These are phyloP conservation scores for Podila minutissima DNA, from an alignment of 192 early-diverging fungal species.

Conservation along the genomic window DNA sequence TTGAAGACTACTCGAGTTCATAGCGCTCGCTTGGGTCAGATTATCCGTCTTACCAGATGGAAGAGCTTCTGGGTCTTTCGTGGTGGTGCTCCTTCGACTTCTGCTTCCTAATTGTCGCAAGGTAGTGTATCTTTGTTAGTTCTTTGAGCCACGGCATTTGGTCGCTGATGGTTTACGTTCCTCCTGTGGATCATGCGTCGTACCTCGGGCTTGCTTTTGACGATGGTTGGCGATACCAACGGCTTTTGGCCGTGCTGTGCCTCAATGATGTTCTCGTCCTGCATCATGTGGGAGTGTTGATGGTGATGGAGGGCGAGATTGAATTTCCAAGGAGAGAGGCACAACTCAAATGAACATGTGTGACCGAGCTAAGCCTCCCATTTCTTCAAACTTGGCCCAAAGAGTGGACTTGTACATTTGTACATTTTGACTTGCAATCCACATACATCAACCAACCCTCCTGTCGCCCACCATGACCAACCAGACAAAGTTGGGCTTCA, in stretches of 20 bases:
- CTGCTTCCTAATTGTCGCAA: slow-evolving; percentile 8
- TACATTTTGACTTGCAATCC: neutral
- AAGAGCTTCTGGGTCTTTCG: slow-evolving; percentile 34
- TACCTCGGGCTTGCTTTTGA: slow-evolving; percentile 43
- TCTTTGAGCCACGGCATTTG: neutral
- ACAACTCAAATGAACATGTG: no score
- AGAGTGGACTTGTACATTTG: neutral
- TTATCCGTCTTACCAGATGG: slow-evolving; percentile 18
- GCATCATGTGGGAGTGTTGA: slow-evolving; percentile 8
- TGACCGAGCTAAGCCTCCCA: neutral
- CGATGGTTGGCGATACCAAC: neutral
- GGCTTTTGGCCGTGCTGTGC: slow-evolving; percentile 21
- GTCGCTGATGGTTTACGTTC: neutral
- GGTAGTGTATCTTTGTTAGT: neutral
- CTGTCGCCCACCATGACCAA: slow-evolving; percentile 9
- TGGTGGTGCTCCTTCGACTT: slow-evolving; percentile 42
- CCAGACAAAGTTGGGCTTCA: slow-evolving; percentile 32
- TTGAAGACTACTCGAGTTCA: neutral
- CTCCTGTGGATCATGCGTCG: neutral
- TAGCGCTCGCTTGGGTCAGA: no score
- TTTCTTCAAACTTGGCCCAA: neutral
- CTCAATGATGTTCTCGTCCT: slow-evolving; percentile 47
- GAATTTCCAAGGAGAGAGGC: neutral
- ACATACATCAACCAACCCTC: neutral
- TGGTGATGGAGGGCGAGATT: neutral